Percentiles rank a stretch among this genome's conserved stretches.
These are phyloP conservation scores for Tetrapisispora iriomotensis DNA, from an alignment of 805 yeast species.

Conservation along the genomic window DNA sequence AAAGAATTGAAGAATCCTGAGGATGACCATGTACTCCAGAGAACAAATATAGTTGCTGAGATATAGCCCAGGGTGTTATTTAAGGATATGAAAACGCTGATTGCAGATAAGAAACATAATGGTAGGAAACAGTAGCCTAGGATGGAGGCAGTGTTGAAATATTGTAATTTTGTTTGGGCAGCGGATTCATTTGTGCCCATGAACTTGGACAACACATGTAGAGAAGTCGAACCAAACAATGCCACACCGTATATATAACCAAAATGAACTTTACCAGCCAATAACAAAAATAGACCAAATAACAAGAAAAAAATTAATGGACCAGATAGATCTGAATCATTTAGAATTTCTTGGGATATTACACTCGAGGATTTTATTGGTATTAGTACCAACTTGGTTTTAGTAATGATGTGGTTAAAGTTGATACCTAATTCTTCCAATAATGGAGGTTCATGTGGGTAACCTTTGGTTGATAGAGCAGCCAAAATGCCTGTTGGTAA, in stretches of 20 bases:
- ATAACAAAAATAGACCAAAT: conserved; percentile 71
- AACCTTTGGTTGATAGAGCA: conserved; percentile 88
- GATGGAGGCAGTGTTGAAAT: conserved; percentile 73
- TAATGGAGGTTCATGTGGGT: conserved; percentile 89
- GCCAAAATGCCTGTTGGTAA: conserved; percentile 74
- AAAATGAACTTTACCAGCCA: conserved; percentile 91
- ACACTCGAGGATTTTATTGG: conserved; percentile 46
- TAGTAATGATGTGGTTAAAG: conserved; percentile 73
- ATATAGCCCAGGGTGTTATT: conserved; percentile 69
- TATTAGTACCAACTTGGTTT: conserved; percentile 78
- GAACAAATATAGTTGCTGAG: conserved; percentile 54
- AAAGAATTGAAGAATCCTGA: conserved; percentile 88
- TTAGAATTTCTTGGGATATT: conserved; percentile 58
- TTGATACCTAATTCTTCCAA: conserved; percentile 91
- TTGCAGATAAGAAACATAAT: conserved; percentile 46
- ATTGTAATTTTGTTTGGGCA: conserved; percentile 31
- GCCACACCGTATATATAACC: conserved; percentile 97
- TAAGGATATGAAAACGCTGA: conserved; percentile 66
- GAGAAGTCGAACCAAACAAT: conserved; percentile 73
- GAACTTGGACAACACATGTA: conserved; percentile 74
- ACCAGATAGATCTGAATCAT: conserved; percentile 90
- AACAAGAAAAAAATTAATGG: conserved; percentile 81
- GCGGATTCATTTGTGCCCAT: conserved; percentile 54
- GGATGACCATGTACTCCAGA: conserved; percentile 90
- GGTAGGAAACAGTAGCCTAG: conserved; percentile 92